Evolutionary conservation across 805 yeast species (phyloP), one percentile per base, ranked within the genome.

Genomic region (Spathaspora gorwiae): DNA sequence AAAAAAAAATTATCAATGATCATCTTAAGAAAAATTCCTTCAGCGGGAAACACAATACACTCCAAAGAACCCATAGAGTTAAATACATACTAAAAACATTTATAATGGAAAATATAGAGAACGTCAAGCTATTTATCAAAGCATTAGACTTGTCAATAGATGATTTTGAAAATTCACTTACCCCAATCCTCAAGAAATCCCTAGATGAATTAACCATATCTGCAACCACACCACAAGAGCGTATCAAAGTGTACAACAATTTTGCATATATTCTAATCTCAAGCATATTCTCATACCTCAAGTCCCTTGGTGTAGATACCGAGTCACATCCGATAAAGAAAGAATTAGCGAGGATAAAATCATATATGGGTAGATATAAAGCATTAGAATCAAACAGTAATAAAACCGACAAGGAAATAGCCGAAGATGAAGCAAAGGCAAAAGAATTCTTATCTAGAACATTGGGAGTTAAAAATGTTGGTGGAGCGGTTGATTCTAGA

Each of bases 341-440:
- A 29, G 95, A 86, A 55, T 66, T 87, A 43, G 72, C 68, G 7
- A 70, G 90, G 49, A 83, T 87, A 35, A 85, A 84, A 59, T 56
- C 71, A n/a, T 84, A 83, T 52, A 83, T 85, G 81, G 73, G 73
- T 34, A 73, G 81, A 55, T 72, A 78, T 33, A 79, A 79, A 52
- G 67, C 57, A 3, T 60, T 72, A 5, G 68, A 66, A 15, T 49
- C 48, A 6, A 48, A 52, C 52, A 37, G 48, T 47, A 31, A 39
- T 44, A 39, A 63, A 47, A 43, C 54, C 31, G 50, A 57, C 46
- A 45, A 61, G 36, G 47, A 51, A 6, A 54, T 60, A 15, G 55
- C 54, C 5, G 50, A 54, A 15, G 61, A 61, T 5, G 66, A 68
- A 34, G 59, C 65, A 4, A 65, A 64, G 14, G 79, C 82, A 0